Percentiles rank a stretch among this genome's conserved stretches.
Evolutionary conservation across 345 rosid genomes (phyloP).

Genomic region (Aurinia saxatilis): DNA sequence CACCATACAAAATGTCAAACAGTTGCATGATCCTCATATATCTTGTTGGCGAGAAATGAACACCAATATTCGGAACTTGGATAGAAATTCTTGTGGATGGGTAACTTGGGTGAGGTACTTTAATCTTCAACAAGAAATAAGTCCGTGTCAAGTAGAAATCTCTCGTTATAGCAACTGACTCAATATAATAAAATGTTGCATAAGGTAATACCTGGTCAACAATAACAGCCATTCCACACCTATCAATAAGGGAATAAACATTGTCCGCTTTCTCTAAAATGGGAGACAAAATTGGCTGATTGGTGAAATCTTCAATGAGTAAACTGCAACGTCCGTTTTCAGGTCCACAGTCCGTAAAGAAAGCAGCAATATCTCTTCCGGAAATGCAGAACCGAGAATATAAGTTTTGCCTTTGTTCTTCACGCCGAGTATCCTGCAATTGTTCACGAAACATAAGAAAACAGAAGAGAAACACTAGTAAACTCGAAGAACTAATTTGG

Average conservation of each 20-base stretch:
- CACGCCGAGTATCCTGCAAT: slow-evolving; percentile 66
- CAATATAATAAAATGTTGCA: slow-evolving; percentile 7
- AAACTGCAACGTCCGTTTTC: slow-evolving; percentile 38
- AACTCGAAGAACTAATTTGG: slow-evolving; percentile 17
- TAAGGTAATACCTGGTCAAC: slow-evolving; percentile 74
- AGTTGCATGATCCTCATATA: slow-evolving; percentile 69
- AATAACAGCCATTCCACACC: slow-evolving; percentile 94
- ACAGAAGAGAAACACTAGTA: slow-evolving; percentile 12
- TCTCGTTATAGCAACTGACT: slow-evolving; percentile 11
- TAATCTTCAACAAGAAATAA: slow-evolving; percentile 47
- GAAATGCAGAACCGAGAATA: slow-evolving; percentile 86
- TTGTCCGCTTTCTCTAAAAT: slow-evolving; percentile 34
- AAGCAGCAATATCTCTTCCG: slow-evolving; percentile 97
- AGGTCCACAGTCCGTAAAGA: slow-evolving; percentile 65
- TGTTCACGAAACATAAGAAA: slow-evolving; percentile 19
- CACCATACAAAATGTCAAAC: slow-evolving; percentile 44
- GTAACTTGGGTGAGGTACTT: slow-evolving; percentile 73
- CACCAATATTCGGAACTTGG: slow-evolving; percentile 94
- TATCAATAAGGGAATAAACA: slow-evolving; percentile 77
- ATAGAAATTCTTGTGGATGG: slow-evolving; percentile 88
- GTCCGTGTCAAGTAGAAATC: slow-evolving; percentile 12
- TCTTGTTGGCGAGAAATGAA: slow-evolving; percentile 90
- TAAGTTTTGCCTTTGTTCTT: slow-evolving; percentile 71
- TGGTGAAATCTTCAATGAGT: slow-evolving; percentile 33
- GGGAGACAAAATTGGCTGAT: slow-evolving; percentile 39